Base-by-base conservation (phyloP, 208 protist genomes). In the Leishmania arabica region DNA sequence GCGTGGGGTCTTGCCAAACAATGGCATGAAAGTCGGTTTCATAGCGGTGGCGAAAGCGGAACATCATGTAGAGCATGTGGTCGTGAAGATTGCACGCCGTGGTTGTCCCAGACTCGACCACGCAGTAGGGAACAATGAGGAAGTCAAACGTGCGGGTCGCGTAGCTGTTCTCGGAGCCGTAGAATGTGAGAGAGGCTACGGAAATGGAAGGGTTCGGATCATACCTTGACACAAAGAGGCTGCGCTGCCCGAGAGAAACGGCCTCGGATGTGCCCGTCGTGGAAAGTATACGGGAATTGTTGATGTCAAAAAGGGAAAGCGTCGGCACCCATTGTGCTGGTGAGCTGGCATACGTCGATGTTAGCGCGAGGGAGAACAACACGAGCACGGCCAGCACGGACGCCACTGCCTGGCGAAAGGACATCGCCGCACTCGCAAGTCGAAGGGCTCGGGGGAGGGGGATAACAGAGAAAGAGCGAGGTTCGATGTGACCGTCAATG, bases 11-110 rank as follows among this genome's bases (percentile, higher is more conserved):
- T 58, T 85, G 82, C 82, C 82, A 85, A 69, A 85, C 56, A 6
- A 42, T 45, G 19, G 77, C 77, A 15, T 75, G 11, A 66, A 82
- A 85, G 82, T 76, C 81, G 37, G 37, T 17, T 78, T 85, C 82
- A 73, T 85, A 76, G n/a, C 62, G 72, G 51, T 79, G 77, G 53
- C 72, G 82, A 40, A 85, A 85, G 72, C 82, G 77, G 42, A 85
- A 56, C 51, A 85, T 79, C n/a, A 85, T 13, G 77, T 85, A 85
- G 27, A 82, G 27, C 27, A 85, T 58, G 62, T 68, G 40, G 56
- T 42, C 45, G 65, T 37, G 5, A 13, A 85, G 37, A 64, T 82
- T 58, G 65, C 82, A 85, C 47, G 34, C 31, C 4, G 77, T 17
- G n/a, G 13, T 54, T 17, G 53, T 37, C 11, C 54, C 66, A 45